Evolutionary conservation across 2,329 filamentous ascomycete genomes (phyloP).

Genomic region (Cladosporium sp.): DNA sequence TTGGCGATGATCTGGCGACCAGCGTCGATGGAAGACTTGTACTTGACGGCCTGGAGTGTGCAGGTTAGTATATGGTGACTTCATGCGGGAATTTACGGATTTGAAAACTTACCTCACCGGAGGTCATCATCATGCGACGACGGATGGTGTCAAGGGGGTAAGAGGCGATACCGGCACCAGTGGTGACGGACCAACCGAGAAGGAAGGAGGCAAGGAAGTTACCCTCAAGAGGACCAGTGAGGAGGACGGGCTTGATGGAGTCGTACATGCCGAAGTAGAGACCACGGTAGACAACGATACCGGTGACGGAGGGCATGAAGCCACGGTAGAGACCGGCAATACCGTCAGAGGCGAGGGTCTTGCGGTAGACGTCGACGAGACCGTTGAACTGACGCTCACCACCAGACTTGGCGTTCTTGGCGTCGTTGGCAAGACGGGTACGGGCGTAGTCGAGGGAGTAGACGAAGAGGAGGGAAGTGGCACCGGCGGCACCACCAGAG

Average conservation of each 20-base stretch:
- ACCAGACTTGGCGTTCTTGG: constrained; percentile 95
- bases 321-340: constrained; percentile 99
- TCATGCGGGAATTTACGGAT: no score
- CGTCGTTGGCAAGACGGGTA: constrained; percentile 99
- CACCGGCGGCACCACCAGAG: constrained; percentile 99
- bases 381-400: constrained; percentile 99
- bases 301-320: constrained; percentile 98
- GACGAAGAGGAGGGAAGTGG: constrained; percentile 99
- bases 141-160: constrained; percentile 99
- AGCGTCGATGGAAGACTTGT: constrained; percentile 94
- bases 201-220: constrained; percentile 99
- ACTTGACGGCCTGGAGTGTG: constrained; percentile 87
- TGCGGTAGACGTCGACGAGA: constrained; percentile 99
- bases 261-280: constrained; percentile 99
- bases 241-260: constrained; percentile 98
- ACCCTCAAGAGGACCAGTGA: constrained; percentile 86
- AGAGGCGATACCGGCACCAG: constrained; percentile 99
- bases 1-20: constrained; percentile 94
- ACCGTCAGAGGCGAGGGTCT: constrained; percentile 98
- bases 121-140: constrained; percentile 99
- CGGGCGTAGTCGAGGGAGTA: constrained; percentile 99
- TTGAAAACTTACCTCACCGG: constrained; percentile 60
- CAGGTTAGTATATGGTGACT: constrained; percentile 35
- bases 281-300: constrained; percentile 99
- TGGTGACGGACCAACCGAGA: constrained; percentile 99